Evolutionary conservation across 2,329 filamentous ascomycete species (phyloP), one percentile per base, ranked within the genome.

Genomic region (Aspergillus sp.): DNA sequence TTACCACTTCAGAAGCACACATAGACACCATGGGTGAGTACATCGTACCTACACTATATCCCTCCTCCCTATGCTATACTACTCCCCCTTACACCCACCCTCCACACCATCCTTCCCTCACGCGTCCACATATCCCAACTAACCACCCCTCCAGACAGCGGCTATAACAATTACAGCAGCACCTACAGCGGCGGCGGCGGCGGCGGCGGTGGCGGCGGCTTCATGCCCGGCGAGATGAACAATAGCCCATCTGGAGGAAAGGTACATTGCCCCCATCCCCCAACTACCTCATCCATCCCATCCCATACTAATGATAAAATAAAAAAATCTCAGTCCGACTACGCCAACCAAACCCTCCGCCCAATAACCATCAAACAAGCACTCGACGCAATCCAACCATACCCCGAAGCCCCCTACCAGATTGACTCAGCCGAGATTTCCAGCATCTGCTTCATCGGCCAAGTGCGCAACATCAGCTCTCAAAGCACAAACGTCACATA

Each of bases 311-410:
- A 19, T 19, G 17, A 19, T 19, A 19, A 19, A 19, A 19, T 19
- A 19, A 19, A 3, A n/a, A 44, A 39, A 11, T 1, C 10, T 39
- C 47, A 65, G 66, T 65, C 68, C 62, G 90, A 90, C 74, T 84
- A 85, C 68, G 91, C 96, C 77, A 92, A 97, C 70, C 68, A 68
- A 54, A 93, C 92, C 19, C 85, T 99, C 55, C 90, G 95, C 48
- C 93, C 95, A 1, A 90, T 97, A 50, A 99, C 95, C 10, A 91
- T 98, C 79, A 97, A 97, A 78, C 95, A 99, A 79, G 85, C 97
- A 60, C 82, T 93, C 72, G 91, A 96, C 64, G 91, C 92, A 65
- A 84, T 90, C 64, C 89, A 92, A 77, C 85, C 88, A 41, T 89
- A 90, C 74, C 86, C 88, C 2, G 86, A 88, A 61, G 87, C 88